Percentiles rank a stretch among this genome's conserved stretches.
Evolutionary conservation across 2,329 filamentous ascomycete genomes (phyloP).

Genomic region (Geosmithia flava): DNA sequence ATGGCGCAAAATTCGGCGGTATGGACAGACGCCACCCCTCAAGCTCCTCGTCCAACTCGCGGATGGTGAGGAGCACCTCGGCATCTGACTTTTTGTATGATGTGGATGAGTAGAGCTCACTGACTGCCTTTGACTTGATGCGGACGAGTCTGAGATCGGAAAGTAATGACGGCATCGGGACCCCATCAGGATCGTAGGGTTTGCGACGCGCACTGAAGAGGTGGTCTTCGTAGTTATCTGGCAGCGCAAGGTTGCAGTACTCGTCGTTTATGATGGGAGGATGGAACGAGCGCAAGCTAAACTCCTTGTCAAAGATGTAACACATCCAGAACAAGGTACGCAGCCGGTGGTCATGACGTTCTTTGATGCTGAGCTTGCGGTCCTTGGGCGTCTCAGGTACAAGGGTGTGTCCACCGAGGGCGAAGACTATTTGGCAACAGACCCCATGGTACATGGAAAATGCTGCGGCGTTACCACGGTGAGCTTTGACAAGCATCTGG

Average conservation of each 20-base stretch:
- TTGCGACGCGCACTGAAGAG: not conserved
- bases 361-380: not conserved
- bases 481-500: not conserved
- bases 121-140: constrained; percentile 37
- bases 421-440: constrained; percentile 27
- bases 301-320: constrained; percentile 14
- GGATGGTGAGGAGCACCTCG: constrained; percentile 39
- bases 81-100: constrained; percentile 37
- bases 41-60: constrained; percentile 42
- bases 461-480: constrained; percentile 13
- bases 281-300: constrained; percentile 9
- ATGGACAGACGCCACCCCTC: constrained; percentile 41
- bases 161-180: not conserved
- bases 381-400: not conserved
- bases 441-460: constrained; percentile 22
- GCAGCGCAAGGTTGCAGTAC: constrained; percentile 36
- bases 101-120: constrained; percentile 34
- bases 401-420: constrained; percentile 25
- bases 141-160: constrained; percentile 32
- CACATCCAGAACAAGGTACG: constrained; percentile 13
- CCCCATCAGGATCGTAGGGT: not conserved
- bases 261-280: constrained; percentile 23
- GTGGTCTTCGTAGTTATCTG: constrained; percentile 8
- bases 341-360: constrained; percentile 3
- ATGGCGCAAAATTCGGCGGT: constrained; percentile 12